These are phyloP conservation scores for Fusarium sublunatum DNA, from an alignment of 2,329 filamentous ascomycete species.

Conservation along the genomic window DNA sequence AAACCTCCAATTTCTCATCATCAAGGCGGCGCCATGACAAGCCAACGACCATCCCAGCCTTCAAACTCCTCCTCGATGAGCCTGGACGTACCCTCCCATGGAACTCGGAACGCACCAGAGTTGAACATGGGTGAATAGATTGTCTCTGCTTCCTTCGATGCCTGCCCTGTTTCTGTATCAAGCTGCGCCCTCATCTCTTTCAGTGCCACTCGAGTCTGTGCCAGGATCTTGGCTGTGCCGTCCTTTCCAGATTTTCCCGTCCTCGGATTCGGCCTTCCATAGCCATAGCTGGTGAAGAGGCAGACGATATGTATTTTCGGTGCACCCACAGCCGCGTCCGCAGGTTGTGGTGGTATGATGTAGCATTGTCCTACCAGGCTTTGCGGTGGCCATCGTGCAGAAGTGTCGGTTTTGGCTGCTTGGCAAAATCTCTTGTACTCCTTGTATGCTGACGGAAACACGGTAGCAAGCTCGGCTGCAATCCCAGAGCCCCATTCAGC, in stretches of 20 bases:
- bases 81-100: slow-evolving; percentile 25
- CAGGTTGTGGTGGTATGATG: slow-evolving; percentile 46
- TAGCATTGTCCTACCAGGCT: slow-evolving; percentile 44
- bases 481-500: slow-evolving; percentile 48
- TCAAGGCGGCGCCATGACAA: slow-evolving; percentile 37
- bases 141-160: rapidly evolving
- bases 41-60: slow-evolving; percentile 28
- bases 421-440: slow-evolving; percentile 44
- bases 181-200: slow-evolving; percentile 23
- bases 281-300: slow-evolving; percentile 38
- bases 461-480: slow-evolving; percentile 41
- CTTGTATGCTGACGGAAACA: slow-evolving; percentile 44
- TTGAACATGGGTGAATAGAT: slow-evolving; percentile 42
- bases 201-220: slow-evolving; percentile 30
- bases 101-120: slow-evolving; percentile 32
- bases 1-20: too few species aligned
- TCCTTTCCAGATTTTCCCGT: slow-evolving; percentile 36
- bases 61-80: slow-evolving; percentile 34
- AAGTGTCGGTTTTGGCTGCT: slow-evolving; percentile 20
- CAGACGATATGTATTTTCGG: slow-evolving; percentile 37
- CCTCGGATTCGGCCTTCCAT: slow-evolving; percentile 21
- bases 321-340: slow-evolving; percentile 36
- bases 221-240: slow-evolving; percentile 16
- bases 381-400: slow-evolving; percentile 29
- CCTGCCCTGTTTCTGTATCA: not conserved